Base-by-base conservation (phyloP, 345 rosid genomes). In the Tarenaya hassleriana region DNA sequence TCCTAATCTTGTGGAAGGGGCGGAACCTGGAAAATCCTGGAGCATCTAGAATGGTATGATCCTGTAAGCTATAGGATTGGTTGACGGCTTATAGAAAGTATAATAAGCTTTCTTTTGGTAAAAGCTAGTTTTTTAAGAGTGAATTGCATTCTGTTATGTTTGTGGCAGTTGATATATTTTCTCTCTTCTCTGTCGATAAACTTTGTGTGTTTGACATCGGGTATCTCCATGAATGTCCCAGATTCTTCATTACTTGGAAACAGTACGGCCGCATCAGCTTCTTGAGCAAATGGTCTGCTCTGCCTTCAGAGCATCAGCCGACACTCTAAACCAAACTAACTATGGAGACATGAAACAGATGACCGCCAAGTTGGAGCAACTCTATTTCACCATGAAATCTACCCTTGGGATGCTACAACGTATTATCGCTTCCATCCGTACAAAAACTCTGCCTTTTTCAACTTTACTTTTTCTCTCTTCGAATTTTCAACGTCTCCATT, bases 221-320 rank as follows among this genome's bases (percentile, higher is more conserved):
- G 1, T 47, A 10, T 47, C 34, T 40, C 32, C 65, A 57, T 50
- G 33, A 56, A 63, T 49, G 64, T 41, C 15, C 16, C 67, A 88
- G 97, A 67, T 85, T 60, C 81, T 92, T 61, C 97, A 88, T 61
- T 92, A 85, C 75, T 72, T 92, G 70, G 98, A 92, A 74, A 92
- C 94, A 10, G 67, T 88, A 70, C 82, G 58, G 57, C 98, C 98
- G 2, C 77, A 88, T 63, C 94, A 92, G 74, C 77, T 92, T 67
- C 91, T 92, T 42, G 97, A 81, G 70, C 98, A 92, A 67, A 88
- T 92, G 94, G 81, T 88, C 61, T 92, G 94, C 42, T 76, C 98
- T 44, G 83, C 97, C 66, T 92, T 92, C 66, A 79, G 86, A 72
- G 97, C 94, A 60, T 79, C 98, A 64, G 95, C 91, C 12, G 94